These are phyloP conservation scores for Goffeauzyma gilvescens DNA, from an alignment of 768 basidiomycete genomes.

Conservation along the genomic window DNA sequence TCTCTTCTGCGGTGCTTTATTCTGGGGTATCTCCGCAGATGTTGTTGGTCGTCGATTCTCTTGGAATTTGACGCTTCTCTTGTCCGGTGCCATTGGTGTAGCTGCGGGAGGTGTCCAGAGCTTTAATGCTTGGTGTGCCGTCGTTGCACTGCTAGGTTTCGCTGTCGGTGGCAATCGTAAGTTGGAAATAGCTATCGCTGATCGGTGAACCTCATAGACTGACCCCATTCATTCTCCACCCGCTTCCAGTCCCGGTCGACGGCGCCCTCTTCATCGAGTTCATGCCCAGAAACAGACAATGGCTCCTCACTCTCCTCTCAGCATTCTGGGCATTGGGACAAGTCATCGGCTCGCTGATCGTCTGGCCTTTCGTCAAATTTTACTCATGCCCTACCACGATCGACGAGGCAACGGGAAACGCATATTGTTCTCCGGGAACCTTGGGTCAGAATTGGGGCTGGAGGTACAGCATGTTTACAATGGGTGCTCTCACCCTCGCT, in stretches of 20 bases:
- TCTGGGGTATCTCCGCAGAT: slow-evolving; percentile 18
- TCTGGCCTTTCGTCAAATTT: slow-evolving; percentile 55
- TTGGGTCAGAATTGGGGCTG: slow-evolving; percentile 59
- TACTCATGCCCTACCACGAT: slow-evolving; percentile 42
- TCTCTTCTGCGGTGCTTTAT: slow-evolving; percentile 12
- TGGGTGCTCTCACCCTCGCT: slow-evolving; percentile 14
- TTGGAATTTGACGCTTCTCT: slow-evolving; percentile 52
- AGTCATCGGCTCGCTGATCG: slow-evolving; percentile 45
- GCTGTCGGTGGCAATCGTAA: slow-evolving; percentile 38
- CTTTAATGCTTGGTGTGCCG: slow-evolving; percentile 38
- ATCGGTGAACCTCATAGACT: slow-evolving; percentile 38
- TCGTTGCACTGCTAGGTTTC: slow-evolving; percentile 20
- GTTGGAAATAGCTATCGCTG: background rate
- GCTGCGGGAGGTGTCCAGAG: slow-evolving; percentile 46
- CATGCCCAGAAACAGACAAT: slow-evolving; percentile 52
- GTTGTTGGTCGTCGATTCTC: slow-evolving; percentile 37
- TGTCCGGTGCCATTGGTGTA: slow-evolving; percentile 48
- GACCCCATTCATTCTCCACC: no score
- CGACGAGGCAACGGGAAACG: slow-evolving; percentile 33
- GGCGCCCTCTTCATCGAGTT: slow-evolving; percentile 61
- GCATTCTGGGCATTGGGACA: slow-evolving; percentile 69
- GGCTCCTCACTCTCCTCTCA: slow-evolving; percentile 52
- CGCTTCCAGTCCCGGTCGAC: slow-evolving; percentile 61
- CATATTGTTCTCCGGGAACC: no score
- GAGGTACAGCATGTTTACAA: slow-evolving; percentile 41